Evolutionary conservation across 768 basidiomycete species (phyloP), one percentile per base, ranked within the genome.

Genomic region (Mycena epipterygia): DNA sequence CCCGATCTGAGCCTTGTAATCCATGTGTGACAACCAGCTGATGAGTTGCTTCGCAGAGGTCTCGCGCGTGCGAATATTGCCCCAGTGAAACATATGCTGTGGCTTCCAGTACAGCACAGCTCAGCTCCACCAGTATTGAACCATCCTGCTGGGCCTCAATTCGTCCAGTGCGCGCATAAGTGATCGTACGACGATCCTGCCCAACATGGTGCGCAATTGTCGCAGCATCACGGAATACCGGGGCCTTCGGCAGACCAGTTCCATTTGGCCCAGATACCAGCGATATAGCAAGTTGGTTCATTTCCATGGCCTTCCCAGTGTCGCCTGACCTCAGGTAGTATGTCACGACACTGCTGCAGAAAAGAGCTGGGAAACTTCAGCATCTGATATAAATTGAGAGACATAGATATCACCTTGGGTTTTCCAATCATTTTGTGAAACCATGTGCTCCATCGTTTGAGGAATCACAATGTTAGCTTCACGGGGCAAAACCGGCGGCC

Each of bases 1-100:
- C 42, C 16, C 58, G 58, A 60, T 60, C 58, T 17, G 58, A 46
- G 58, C 25, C 30, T 23, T 60, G 42, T 42, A 60, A 42, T 41
- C 58, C 58, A 33, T 30, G 32, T 19, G 29, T 37, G 19, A 46
- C n/a, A 11, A 33, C 58, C 42, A 60, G 39, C 8, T 46, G 14
- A 21, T 46, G 58, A 42, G 58, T 42, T 27, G 58, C 42, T 19
- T 60, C 58, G 11, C 27, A 46, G 23, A 46, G 14, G 30, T 60
- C 29, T 5, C 46, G 29, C 19, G 58, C 58, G 46, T 46, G n/a
- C 32, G 58, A 46, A 21, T 46, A 19, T 33, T 48, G 21, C 30
- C 58, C 58, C 29, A 60, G 58, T 19, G 27, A 60, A 21, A 37
- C 13, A 21, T 33, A 13, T 46, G 58, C 29, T 29, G 5, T 1